Base-by-base conservation (phyloP, 1,139 yeast species). In the Spencermartinsiella ligniputridi region DNA sequence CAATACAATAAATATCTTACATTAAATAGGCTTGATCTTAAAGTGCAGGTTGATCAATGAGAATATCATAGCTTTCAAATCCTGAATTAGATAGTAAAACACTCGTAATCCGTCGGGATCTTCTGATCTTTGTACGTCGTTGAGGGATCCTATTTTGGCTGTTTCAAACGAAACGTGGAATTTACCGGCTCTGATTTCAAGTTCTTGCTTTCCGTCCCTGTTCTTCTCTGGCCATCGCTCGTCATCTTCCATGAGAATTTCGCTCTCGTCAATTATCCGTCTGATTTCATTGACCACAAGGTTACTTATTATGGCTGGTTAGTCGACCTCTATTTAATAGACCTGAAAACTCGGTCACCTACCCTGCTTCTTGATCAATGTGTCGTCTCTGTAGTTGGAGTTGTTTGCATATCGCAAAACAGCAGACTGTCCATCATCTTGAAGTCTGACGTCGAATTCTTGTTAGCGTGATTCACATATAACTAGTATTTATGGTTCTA, bases 101-200 rank as follows among this genome's bases (percentile, higher is more conserved):
- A 67, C 73, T 39, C 74, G 56, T 19, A 73, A 50, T 0, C 76
- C 75, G 36, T 69, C 74, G 0, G 72, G 71, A 45, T 71, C 75
- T 2, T 65, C 63, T 36, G 69, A 60, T n/a, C 58, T 54, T 46
- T 64, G 69, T 5, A 69, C 69, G 37, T 70, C 74, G 12, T 57
- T 61, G 29, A 70, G 51, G 1, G 75, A 69, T 2, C 74, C 72
- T 13, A 73, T 50, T 44, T 70, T 70, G 6, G 64, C 58, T 0
- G 73, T 69, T 62, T 64, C 70, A 38, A 71, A 66, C 1, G 66
- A 55, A 24, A 64, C 67, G 36, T 62, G 69, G 34, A 63, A 58
- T 32, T 61, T 58, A 9, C 74, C 76, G 12, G 61, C 49, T 35
- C 72, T 58, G 27, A 73, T 60, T 42, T 70, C 74, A n/a, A 73